Evolutionary conservation across 305 asterid species (phyloP).

Genomic region (Rubia occidens): DNA sequence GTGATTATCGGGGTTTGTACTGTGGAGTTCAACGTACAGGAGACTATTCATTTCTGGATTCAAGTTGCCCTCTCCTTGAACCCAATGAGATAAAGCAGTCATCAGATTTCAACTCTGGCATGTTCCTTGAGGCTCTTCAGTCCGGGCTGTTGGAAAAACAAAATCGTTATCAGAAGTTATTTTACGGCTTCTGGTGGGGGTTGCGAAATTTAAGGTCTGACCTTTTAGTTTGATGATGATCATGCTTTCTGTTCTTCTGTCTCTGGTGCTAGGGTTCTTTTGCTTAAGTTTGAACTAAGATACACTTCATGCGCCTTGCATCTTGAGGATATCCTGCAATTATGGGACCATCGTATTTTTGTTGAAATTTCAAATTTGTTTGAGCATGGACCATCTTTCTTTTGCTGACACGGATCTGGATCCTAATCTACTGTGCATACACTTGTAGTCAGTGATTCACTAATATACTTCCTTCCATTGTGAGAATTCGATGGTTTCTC

Average conservation of each 20-base stretch:
- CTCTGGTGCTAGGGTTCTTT: not conserved
- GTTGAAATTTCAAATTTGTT: too few species aligned
- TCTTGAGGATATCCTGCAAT: too few species aligned
- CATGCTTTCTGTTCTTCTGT: not conserved
- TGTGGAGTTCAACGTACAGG: slow-evolving; percentile 18
- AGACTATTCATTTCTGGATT: slow-evolving; percentile 26
- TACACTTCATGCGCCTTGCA: too few species aligned
- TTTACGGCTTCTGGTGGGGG: slow-evolving; percentile 78
- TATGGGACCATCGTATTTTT: too few species aligned
- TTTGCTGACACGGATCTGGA: too few species aligned
- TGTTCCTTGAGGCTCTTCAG: slow-evolving; percentile 49
- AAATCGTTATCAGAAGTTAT: slow-evolving; percentile 26
- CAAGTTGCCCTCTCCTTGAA: slow-evolving; percentile 37
- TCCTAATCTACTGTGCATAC: too few species aligned
- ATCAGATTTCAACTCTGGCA: slow-evolving; percentile 47
- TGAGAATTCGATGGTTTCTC: too few species aligned
- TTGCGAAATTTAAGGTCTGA: slow-evolving; percentile 52
- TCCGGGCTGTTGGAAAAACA: slow-evolving; percentile 35
- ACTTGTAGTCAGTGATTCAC: too few species aligned
- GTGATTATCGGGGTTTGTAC: slow-evolving; percentile 21
- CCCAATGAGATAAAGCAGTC: slow-evolving; percentile 23
- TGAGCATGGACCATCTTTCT: too few species aligned
- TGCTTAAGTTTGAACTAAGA: too few species aligned
- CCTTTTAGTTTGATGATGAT: not conserved
- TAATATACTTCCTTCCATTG: too few species aligned